These are phyloP conservation scores for Penicillium freii DNA, from an alignment of 2,329 filamentous ascomycete species.

Conservation along the genomic window DNA sequence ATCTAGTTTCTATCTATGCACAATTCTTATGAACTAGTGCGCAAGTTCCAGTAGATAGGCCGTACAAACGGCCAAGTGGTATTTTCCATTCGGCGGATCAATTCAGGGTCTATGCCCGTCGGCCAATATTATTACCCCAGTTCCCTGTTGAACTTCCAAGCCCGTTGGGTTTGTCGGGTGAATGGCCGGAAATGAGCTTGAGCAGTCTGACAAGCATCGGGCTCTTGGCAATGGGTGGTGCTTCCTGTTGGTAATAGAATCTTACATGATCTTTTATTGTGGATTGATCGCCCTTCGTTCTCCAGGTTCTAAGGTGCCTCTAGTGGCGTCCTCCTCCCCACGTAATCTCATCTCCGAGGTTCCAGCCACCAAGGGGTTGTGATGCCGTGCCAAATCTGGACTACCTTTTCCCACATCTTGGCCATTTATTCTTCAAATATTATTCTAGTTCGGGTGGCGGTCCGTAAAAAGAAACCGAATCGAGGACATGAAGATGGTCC, in stretches of 20 bases:
- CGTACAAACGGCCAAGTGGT: background rate
- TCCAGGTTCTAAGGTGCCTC: background rate
- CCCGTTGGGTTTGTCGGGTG: background rate
- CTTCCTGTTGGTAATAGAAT: background rate
- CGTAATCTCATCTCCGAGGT: background rate
- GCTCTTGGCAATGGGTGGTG: background rate
- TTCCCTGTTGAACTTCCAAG: background rate
- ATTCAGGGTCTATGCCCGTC: background rate
- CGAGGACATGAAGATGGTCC: background rate
- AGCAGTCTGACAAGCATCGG: background rate
- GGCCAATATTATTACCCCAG: too few relatives aligned
- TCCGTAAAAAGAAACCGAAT: background rate
- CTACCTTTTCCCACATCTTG: background rate
- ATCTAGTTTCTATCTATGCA: background rate
- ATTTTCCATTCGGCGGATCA: background rate
- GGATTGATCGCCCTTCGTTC: background rate
- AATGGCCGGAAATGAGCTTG: background rate
- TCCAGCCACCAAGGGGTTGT: background rate
- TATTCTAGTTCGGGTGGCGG: background rate
- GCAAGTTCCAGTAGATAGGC: background rate
- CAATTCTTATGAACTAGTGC: background rate
- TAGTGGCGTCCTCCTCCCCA: background rate
- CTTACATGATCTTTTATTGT: background rate
- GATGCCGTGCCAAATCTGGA: background rate
- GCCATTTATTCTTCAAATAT: background rate